Evolutionary conservation across 441 rosid genomes (phyloP).

Genomic region (Populus hybrid): DNA sequence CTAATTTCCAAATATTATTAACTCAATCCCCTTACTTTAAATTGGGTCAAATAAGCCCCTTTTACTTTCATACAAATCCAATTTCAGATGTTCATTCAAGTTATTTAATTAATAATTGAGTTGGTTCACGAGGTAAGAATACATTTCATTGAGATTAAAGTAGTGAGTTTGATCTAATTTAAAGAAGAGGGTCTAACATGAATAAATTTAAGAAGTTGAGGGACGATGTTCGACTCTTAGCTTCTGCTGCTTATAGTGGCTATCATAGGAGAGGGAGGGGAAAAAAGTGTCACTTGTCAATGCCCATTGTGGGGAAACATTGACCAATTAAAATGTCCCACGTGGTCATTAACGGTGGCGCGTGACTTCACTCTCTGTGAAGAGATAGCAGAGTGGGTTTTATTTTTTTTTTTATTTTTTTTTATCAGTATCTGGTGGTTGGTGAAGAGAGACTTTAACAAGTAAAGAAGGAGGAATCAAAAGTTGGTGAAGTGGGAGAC

Average conservation of each 20-base stretch:
- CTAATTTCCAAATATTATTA: too few relatives aligned
- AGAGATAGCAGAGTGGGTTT: not conserved
- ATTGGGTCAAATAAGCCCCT: too few relatives aligned
- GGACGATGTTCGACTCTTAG: not conserved
- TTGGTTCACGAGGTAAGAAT: too few relatives aligned
- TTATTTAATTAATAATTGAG: too few relatives aligned
- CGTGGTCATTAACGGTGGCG: not conserved
- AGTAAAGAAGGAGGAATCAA: not conserved
- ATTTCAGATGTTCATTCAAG: too few relatives aligned
- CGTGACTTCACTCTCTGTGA: not conserved
- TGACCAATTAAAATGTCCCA: not conserved
- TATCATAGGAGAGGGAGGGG: too few relatives aligned
- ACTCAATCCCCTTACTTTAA: too few relatives aligned
- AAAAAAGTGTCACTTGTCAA: too few relatives aligned
- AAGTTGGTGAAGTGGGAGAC: not conserved
- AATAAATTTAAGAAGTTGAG: not conserved
- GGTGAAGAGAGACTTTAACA: not conserved
- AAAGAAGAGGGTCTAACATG: not conserved
- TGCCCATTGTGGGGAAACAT: too few relatives aligned
- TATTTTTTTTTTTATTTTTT: too few relatives aligned
- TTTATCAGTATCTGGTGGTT: not conserved
- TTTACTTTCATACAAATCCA: too few relatives aligned
- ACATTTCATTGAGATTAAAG: not conserved
- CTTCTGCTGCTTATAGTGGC: too few relatives aligned
- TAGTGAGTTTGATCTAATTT: not conserved